A percentile compares a stretch with the other conserved stretches of the same genome.
Conservation (phyloP, 1,284 basidiomycete genomes). For the Cryptococcus wingfieldii region DNA sequence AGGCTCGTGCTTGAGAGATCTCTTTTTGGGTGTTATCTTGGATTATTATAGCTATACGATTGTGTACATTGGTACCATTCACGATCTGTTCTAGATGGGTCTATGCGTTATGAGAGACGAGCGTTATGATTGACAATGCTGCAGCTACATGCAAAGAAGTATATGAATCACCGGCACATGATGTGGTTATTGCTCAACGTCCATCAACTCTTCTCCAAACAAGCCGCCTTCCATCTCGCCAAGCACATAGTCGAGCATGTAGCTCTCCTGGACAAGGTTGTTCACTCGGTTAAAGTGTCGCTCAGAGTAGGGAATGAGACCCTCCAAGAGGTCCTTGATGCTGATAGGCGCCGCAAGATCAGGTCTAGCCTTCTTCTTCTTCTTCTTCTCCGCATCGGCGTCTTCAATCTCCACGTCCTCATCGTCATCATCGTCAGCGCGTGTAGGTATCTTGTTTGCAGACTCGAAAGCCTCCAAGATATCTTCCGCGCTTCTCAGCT, state of each 20-base stretch:
- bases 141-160: not conserved
- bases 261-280: slow-evolving; percentile 83
- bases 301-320: slow-evolving; percentile 87
- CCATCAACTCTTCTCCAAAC: slow-evolving; percentile 41
- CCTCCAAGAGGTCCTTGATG: slow-evolving; percentile 76
- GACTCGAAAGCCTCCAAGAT: slow-evolving; percentile 64
- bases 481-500: slow-evolving; percentile 66
- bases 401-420: slow-evolving; percentile 42
- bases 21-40: not conserved
- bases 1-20: not conserved
- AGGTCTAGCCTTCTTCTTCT: slow-evolving; percentile 16
- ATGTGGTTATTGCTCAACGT: slow-evolving; percentile 19
- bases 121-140: not conserved
- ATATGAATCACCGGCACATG: not conserved
- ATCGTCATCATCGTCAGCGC: slow-evolving; percentile 20
- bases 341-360: slow-evolving; percentile 14
- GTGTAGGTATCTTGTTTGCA: slow-evolving; percentile 25
- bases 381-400: slow-evolving; percentile 27
- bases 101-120: not conserved
- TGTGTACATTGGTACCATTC: too few relatives aligned
- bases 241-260: slow-evolving; percentile 85
- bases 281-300: slow-evolving; percentile 83
- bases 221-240: slow-evolving; percentile 76
- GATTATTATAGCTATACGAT: too few relatives aligned
- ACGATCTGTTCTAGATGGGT: not conserved